Evolutionary conservation across 768 basidiomycete genomes (phyloP).

Genomic region (Daedalea quercina): DNA sequence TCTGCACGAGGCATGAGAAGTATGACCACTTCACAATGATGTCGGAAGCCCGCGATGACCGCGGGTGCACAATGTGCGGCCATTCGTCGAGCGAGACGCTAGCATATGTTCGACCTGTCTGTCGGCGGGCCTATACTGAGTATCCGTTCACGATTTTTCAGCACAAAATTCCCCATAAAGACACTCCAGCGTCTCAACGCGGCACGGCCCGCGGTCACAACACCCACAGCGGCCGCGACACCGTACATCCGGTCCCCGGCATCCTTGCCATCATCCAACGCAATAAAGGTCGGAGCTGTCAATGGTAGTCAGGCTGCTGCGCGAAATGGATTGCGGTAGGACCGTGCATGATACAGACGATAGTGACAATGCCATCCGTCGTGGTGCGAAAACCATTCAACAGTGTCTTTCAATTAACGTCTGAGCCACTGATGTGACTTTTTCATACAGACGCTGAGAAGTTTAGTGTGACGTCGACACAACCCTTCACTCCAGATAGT

Average conservation of each 20-base stretch:
- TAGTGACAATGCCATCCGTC: no score
- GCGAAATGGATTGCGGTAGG: background rate
- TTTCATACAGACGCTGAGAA: no score
- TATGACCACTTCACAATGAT: background rate
- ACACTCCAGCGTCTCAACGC: conserved; percentile 79
- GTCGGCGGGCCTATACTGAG: background rate
- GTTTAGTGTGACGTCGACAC: no score
- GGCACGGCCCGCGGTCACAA: conserved; percentile 24
- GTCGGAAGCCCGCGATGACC: no score
- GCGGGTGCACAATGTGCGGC: no score
- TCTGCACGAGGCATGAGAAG: background rate
- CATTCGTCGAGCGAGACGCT: background rate
- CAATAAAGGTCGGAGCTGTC: background rate
- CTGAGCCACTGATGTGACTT: no score
- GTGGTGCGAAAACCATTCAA: no score
- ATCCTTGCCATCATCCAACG: conserved; percentile 6
- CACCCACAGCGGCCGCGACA: conserved; percentile 1
- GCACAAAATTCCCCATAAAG: conserved; percentile 94
- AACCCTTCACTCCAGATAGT: no score
- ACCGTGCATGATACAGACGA: background rate
- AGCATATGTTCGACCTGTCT: background rate
- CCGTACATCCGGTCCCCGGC: conserved; percentile 5
- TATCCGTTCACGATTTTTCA: conserved; percentile 24
- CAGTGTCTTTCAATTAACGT: no score
- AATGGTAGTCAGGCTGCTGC: background rate